These are phyloP conservation scores for Geotrichum fermentans DNA, from an alignment of 1,139 yeast genomes.

Conservation along the genomic window DNA sequence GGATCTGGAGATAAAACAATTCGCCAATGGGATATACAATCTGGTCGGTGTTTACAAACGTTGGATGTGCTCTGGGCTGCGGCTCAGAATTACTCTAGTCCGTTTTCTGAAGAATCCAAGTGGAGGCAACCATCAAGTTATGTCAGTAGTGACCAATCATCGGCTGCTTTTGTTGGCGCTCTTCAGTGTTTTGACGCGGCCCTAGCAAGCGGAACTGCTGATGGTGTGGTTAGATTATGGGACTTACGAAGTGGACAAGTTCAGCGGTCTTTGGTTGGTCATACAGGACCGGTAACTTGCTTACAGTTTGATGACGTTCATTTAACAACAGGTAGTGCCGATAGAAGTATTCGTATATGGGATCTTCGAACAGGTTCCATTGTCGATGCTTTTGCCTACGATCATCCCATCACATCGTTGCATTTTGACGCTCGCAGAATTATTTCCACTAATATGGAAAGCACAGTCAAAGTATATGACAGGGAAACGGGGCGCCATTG, in stretches of 20 bases:
- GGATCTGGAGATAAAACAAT: slow-evolving; percentile 58
- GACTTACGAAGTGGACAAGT: slow-evolving; percentile 67
- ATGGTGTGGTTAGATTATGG: slow-evolving; percentile 71
- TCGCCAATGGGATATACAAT: slow-evolving; percentile 54
- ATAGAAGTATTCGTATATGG: slow-evolving; percentile 65
- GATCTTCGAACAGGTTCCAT: slow-evolving; percentile 64
- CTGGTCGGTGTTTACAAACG: slow-evolving; percentile 57
- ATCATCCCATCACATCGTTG: slow-evolving; percentile 47
- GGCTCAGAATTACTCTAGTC: slow-evolving; percentile 30
- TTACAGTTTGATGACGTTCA: slow-evolving; percentile 63
- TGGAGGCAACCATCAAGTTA: slow-evolving; percentile 24
- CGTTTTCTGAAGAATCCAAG: slow-evolving; percentile 23
- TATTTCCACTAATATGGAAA: slow-evolving; percentile 48
- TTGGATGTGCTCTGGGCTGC: slow-evolving; percentile 58
- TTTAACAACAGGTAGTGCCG: slow-evolving; percentile 60
- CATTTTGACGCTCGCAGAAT: slow-evolving; percentile 54
- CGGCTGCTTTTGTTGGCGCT: slow-evolving; percentile 49
- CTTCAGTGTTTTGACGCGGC: slow-evolving; percentile 67
- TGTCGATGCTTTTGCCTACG: slow-evolving; percentile 55
- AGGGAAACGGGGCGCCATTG: slow-evolving; percentile 50
- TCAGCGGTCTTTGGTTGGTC: slow-evolving; percentile 61
- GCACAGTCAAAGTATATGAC: slow-evolving; percentile 52
- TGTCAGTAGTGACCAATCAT: slow-evolving; percentile 6
- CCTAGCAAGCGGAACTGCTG: slow-evolving; percentile 70
- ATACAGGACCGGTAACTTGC: slow-evolving; percentile 64